A percentile compares a stretch with the other conserved stretches of the same genome.
Evolutionary conservation across 2,329 filamentous ascomycete genomes (phyloP).

Genomic region (Ilyonectria sp.): DNA sequence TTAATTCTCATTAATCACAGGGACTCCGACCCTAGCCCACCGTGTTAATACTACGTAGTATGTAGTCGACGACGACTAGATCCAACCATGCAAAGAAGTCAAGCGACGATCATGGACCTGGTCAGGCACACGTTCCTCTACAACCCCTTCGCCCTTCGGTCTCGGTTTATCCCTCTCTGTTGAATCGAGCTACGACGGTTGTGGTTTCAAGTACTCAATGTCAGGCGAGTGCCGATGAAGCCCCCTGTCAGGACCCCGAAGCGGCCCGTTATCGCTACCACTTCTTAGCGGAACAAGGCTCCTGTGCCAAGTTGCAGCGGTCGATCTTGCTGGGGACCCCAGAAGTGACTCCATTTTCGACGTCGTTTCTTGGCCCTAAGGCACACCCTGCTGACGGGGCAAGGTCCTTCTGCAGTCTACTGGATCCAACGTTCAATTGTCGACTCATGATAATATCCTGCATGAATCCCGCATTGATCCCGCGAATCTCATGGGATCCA

Average conservation of each 20-base stretch:
- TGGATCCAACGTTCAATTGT: conserved; percentile 1
- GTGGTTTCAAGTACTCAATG: background rate
- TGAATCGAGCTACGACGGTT: background rate
- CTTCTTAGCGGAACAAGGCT: conserved; percentile 19
- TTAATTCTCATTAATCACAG: background rate
- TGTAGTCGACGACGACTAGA: background rate
- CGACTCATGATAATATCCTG: background rate
- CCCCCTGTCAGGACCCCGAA: conserved; percentile 5
- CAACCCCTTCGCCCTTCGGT: background rate
- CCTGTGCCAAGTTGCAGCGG: background rate
- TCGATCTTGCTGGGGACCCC: conserved; percentile 33
- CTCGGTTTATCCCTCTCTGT: too few species aligned
- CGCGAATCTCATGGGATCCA: background rate
- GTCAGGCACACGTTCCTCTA: background rate
- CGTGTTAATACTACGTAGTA: background rate
- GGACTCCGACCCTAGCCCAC: background rate
- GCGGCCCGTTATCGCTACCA: conserved; percentile 20
- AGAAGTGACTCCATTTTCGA: conserved; percentile 36
- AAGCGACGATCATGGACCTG: background rate
- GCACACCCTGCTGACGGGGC: background rate
- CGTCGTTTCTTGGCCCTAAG: conserved; percentile 32
- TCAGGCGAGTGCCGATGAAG: background rate
- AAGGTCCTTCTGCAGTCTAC: conserved; percentile 2
- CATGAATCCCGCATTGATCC: conserved; percentile 3
- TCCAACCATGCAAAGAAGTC: background rate